Base-by-base conservation (phyloP, 163 green algal genomes). In the Coccomyxa subellipsoidea region DNA sequence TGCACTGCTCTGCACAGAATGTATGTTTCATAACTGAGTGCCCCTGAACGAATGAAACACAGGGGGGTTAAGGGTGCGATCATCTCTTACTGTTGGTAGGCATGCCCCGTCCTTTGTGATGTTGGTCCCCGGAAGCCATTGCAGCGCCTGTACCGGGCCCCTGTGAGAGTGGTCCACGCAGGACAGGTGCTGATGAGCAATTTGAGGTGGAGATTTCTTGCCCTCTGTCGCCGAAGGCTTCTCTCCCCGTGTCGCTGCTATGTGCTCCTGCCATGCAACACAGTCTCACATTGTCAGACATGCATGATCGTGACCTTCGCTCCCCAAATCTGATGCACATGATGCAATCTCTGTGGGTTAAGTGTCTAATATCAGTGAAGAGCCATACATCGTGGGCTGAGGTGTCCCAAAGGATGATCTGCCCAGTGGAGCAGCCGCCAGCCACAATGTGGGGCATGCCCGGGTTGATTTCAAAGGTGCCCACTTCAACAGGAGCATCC, bases 381-480 rank as follows among this genome's bases (percentile, higher is more conserved):
- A 59, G 47, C 47, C 47, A 18, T 59, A 59, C 47, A 23, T 59
- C 47, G 23, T 59, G 47, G 23, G 4, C 5, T 6, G 47, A 21
- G 5, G 47, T 59, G 47, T 85, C 82, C 82, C 82, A 85, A 29
- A 85, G 38, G 35, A 85, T 78, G 37, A 90, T 84, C 84, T 93
- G 92, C 2, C 93, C 93, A 80, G 95, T 95, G 83, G 91, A 93
- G 81, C 85, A 92, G 36, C 93, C 93, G 25, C 83, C 93, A 0
- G 88, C 89, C 36, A 96, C 76, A 47, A 95, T 86, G 37, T 94
- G 83, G 0, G 90, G 91, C 72, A 92, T 89, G 29, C 76, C 5
- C 0, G 93, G 92, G 87, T 96, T 95, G 87, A 91, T 94, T 79
- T 93, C 84, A 81, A 97, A 96, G 54, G 69, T 78, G 78, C 89